These are phyloP conservation scores for Monilinia aucupariae DNA, from an alignment of 2,329 filamentous ascomycete genomes.

Conservation along the genomic window DNA sequence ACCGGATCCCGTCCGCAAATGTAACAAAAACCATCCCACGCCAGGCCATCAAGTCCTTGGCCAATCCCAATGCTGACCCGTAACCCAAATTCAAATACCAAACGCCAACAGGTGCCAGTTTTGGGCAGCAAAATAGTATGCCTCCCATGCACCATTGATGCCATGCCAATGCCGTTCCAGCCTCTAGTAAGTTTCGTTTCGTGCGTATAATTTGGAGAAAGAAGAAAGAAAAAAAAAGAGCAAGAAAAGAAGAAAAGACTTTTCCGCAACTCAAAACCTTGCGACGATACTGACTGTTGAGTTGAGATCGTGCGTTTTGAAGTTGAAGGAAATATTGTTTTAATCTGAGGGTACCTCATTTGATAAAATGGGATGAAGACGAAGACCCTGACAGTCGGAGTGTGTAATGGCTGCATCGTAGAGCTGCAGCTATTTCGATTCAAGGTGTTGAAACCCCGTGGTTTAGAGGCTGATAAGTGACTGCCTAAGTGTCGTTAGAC, in stretches of 20 bases:
- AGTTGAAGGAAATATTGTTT: neutral
- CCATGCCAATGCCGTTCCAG: neutral
- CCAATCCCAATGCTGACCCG: slow-evolving; percentile 1
- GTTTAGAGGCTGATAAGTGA: no score
- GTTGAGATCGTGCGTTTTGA: neutral
- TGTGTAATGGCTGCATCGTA: neutral
- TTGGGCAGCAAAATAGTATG: neutral
- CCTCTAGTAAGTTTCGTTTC: slow-evolving; percentile 9
- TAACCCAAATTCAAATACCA: neutral
- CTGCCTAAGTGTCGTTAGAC: neutral
- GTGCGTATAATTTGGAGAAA: neutral
- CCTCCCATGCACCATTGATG: slow-evolving; percentile 1
- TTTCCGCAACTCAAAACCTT: neutral
- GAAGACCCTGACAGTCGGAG: neutral
- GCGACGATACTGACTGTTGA: neutral
- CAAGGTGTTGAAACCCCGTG: neutral
- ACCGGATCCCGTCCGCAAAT: neutral
- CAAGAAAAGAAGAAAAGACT: neutral
- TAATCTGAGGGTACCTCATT: neutral
- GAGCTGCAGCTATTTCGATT: neutral
- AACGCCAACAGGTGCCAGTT: neutral
- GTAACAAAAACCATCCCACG: neutral
- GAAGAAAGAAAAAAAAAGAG: neutral
- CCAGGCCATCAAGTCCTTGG: neutral
- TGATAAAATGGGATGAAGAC: neutral